Conservation (phyloP, 805 yeast genomes). For the Candida nanaspora region DNA sequence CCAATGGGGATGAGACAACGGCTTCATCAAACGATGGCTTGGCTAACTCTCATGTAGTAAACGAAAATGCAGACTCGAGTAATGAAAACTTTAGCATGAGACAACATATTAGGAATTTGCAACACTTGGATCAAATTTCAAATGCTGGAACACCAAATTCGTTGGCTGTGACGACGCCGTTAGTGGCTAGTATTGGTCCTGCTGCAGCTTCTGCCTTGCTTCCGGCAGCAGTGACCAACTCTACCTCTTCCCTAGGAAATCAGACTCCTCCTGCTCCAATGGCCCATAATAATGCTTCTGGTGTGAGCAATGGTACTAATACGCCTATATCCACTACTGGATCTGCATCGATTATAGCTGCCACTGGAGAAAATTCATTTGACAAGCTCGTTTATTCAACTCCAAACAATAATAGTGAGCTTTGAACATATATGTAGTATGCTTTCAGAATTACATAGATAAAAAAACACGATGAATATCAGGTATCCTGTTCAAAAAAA, state of each 20-base stretch:
- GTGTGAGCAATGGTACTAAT: neutral
- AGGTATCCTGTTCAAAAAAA: too few relatives aligned
- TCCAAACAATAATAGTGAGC: too few relatives aligned
- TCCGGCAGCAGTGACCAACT: neutral
- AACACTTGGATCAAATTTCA: neutral
- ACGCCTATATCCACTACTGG: neutral
- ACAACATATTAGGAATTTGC: neutral
- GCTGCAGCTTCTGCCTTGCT: slow-evolving; percentile 25
- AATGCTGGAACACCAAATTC: neutral
- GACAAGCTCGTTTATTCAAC: neutral
- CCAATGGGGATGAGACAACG: too few relatives aligned
- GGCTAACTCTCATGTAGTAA: neutral
- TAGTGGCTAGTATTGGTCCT: slow-evolving; percentile 28
- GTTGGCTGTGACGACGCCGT: slow-evolving; percentile 26
- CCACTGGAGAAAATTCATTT: neutral
- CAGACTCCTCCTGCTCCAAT: neutral
- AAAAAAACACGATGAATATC: too few relatives aligned
- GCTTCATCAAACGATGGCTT: neutral
- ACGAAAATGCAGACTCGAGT: neutral
- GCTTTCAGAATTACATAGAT: too few relatives aligned
- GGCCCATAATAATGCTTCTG: neutral
- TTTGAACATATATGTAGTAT: neutral
- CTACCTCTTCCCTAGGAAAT: too few relatives aligned
- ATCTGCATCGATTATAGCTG: neutral
- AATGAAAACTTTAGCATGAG: neutral